Conservation (phyloP, 73 alveolate species). For the Symbiodinium natans region DNA sequence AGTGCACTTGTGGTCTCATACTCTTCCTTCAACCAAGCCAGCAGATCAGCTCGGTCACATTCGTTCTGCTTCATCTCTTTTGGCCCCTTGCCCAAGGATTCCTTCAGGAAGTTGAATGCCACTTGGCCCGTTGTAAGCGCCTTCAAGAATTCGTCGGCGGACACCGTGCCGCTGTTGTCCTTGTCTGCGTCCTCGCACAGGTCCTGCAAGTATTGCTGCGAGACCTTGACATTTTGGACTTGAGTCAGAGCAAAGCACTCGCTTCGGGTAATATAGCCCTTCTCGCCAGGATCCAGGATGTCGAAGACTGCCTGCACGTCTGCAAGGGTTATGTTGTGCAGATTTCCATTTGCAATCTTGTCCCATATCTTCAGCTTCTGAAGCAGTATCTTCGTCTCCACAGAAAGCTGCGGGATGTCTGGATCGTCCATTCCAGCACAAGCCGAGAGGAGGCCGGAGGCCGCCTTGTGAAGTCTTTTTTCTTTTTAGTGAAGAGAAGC, state of each 20-base stretch:
- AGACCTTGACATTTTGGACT: conserved; percentile 64
- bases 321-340: conserved; percentile 34
- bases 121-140: conserved; percentile 71
- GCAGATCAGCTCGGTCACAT: conserved; percentile 57
- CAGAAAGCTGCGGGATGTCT: conserved; percentile 18
- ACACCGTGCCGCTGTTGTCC: conserved; percentile 90
- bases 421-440: conserved; percentile 21
- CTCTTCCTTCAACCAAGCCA: conserved; percentile 73
- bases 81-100: conserved; percentile 66
- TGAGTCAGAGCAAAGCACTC: conserved; percentile 63
- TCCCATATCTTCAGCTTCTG: conserved; percentile 86
- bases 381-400: conserved; percentile 55
- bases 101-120: conserved; percentile 82
- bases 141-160: conserved; percentile 67
- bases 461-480: not conserved
- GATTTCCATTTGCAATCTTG: conserved; percentile 57
- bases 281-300: conserved; percentile 72
- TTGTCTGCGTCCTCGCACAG: conserved; percentile 82
- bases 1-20: conserved; percentile 75
- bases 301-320: conserved; percentile 82
- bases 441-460: not conserved
- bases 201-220: conserved; percentile 31
- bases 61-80: conserved; percentile 76
- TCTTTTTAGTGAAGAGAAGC: no score
- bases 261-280: conserved; percentile 73